A percentile compares a stretch with the other conserved stretches of the same genome.
These are phyloP conservation scores for Larix kaempferi DNA, from an alignment of 75 land plant species.

Conservation along the genomic window DNA sequence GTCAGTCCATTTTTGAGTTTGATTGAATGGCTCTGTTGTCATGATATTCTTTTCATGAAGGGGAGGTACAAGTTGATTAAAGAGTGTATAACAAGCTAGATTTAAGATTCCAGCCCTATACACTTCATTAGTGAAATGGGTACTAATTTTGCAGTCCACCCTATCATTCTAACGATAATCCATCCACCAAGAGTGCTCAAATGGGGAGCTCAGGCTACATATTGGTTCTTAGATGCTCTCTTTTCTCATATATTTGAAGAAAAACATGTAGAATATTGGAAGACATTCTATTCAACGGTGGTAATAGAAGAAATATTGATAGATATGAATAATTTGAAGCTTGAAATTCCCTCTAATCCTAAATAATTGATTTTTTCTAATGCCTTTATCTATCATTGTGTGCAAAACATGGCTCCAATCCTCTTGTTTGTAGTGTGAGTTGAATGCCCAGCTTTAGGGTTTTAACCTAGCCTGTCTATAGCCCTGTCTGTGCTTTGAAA, in stretches of 20 bases:
- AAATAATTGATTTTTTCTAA: not conserved
- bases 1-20: not conserved
- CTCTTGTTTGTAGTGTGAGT: too few relatives aligned
- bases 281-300: constrained; percentile 68
- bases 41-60: constrained; percentile 27
- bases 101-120: constrained; percentile 88
- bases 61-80: constrained; percentile 52
- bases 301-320: constrained; percentile 27
- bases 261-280: constrained; percentile 82
- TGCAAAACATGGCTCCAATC: constrained; percentile 72
- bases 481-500: too few relatives aligned
- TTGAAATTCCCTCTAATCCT: not conserved
- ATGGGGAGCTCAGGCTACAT: constrained; percentile 46
- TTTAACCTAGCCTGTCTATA: too few relatives aligned
- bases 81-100: constrained; percentile 69
- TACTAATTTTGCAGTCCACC: constrained; percentile 52
- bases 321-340: not conserved
- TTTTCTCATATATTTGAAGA: constrained; percentile 62
- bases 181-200: constrained; percentile 44
- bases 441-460: too few relatives aligned
- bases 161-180: constrained; percentile 32
- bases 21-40: not conserved
- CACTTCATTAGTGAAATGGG: constrained; percentile 82
- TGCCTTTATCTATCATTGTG: not conserved
- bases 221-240: constrained; percentile 65